phyloP scores from a whole-genome alignment of 192 early-diverging fungal genomes.

The Mortierella hygrophila region DNA sequence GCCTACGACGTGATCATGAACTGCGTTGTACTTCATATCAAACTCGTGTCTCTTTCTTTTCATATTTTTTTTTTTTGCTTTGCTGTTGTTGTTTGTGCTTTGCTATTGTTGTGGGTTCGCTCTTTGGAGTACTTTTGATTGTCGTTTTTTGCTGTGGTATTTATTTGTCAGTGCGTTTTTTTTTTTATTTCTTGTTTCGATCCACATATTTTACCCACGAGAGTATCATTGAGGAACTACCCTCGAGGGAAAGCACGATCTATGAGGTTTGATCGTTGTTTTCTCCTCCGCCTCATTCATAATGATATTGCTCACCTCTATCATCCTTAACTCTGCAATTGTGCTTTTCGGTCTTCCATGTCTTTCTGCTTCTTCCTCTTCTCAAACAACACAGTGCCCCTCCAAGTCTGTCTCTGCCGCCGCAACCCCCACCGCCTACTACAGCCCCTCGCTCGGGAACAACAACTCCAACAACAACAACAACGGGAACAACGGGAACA shows the following conservation, averaged over 20 bases:
- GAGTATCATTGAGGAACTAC: slow-evolving; percentile 6
- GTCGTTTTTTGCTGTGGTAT: slow-evolving; percentile 22
- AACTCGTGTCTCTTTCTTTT: slow-evolving; percentile 50
- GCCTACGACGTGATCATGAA: slow-evolving; percentile 70
- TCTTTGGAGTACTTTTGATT: background rate
- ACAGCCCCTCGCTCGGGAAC: slow-evolving; percentile 36
- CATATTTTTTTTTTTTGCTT: background rate
- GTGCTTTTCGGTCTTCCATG: background rate
- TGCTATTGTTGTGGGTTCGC: background rate
- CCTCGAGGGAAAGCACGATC: background rate
- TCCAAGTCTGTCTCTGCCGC: slow-evolving; percentile 29
- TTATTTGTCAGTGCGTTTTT: slow-evolving; percentile 6
- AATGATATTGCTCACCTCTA: background rate
- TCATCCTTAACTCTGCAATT: slow-evolving; percentile 53
- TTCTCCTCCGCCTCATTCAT: background rate
- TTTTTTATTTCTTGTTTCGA: slow-evolving; percentile 9
- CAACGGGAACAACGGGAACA: background rate
- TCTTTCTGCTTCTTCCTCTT: slow-evolving; percentile 4
- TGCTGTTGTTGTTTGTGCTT: background rate
- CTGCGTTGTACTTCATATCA: slow-evolving; percentile 76
- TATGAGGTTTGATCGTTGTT: background rate
- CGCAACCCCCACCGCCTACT: slow-evolving; percentile 27
- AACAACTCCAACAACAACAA: background rate
- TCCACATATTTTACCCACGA: background rate
- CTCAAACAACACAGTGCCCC: slow-evolving; percentile 51